Percentiles rank a stretch among this genome's conserved stretches.
phyloP scores from a whole-genome alignment of 306 rosid genomes.

The Crataegus laevigata region DNA sequence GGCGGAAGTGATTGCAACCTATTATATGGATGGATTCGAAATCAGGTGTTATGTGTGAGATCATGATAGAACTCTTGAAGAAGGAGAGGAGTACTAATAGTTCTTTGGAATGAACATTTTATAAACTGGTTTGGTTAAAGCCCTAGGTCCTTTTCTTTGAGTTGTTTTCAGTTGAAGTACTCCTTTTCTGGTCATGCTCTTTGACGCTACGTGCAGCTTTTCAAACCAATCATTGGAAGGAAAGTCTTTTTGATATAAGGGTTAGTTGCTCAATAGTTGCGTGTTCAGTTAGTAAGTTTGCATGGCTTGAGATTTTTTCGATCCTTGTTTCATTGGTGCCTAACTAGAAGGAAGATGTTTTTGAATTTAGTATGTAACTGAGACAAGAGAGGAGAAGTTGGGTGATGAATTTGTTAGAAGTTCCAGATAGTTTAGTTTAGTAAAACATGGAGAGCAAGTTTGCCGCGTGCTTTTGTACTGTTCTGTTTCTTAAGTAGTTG shows the following conservation, averaged over 20 bases:
- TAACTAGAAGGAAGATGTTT: background rate
- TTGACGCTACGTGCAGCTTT: background rate
- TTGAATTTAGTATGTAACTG: background rate
- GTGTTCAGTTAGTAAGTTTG: background rate
- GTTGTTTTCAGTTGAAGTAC: background rate
- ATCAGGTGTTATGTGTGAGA: background rate
- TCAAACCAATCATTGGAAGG: background rate
- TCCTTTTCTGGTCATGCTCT: too few species aligned
- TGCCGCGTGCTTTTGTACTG: background rate
- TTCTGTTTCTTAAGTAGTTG: background rate
- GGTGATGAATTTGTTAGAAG: background rate
- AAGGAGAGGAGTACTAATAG: background rate
- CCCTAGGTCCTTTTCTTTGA: background rate
- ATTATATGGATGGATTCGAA: background rate
- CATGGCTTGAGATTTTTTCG: background rate
- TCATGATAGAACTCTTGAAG: background rate
- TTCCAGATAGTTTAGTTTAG: background rate
- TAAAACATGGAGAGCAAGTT: background rate
- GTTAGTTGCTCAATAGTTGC: background rate
- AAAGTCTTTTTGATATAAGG: background rate
- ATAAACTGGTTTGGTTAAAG: background rate
- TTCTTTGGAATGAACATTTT: background rate
- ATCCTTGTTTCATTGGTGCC: background rate
- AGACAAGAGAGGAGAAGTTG: background rate
- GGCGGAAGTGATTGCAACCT: background rate